Evolutionary conservation across 306 rosid species (phyloP).

Genomic region (Coriaria nepalensis): DNA sequence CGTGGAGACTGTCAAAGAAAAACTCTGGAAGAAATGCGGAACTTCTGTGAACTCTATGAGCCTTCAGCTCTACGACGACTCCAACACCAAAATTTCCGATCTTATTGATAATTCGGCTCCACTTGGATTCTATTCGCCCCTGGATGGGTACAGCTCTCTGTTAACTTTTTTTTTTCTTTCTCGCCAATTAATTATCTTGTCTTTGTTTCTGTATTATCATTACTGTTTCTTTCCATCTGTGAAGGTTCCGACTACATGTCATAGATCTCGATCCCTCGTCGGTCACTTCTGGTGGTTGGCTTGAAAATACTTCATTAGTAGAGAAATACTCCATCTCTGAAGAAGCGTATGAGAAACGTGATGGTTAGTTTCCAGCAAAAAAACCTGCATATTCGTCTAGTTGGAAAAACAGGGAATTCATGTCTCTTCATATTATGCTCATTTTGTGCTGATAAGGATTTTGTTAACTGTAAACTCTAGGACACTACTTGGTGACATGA

Average conservation of each 20-base stretch:
- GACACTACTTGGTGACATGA: too few species aligned
- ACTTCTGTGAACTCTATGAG: conserved; percentile 65
- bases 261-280: conserved; percentile 81
- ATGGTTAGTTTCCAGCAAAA: conserved; percentile 26
- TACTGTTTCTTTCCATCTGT: too few species aligned
- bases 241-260: conserved; percentile 64
- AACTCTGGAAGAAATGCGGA: conserved; percentile 75
- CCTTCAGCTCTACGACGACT: conserved; percentile 58
- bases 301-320: conserved; percentile 86
- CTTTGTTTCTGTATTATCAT: background rate
- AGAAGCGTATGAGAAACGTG: conserved; percentile 65
- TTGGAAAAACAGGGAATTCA: too few species aligned
- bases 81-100: conserved; percentile 44
- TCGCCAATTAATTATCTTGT: background rate
- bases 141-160: conserved; percentile 40
- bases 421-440: too few species aligned
- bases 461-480: too few species aligned
- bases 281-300: conserved; percentile 90
- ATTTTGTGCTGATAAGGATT: too few species aligned
- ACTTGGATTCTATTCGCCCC: conserved; percentile 66
- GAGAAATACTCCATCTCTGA: conserved; percentile 75
- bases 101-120: conserved; percentile 45
- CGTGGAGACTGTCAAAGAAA: conserved; percentile 64
- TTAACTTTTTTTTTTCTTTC: background rate
- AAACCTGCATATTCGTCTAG: too few species aligned